Conservation (phyloP, 2,329 filamentous ascomycete genomes). For the Fusarium metavorans region DNA sequence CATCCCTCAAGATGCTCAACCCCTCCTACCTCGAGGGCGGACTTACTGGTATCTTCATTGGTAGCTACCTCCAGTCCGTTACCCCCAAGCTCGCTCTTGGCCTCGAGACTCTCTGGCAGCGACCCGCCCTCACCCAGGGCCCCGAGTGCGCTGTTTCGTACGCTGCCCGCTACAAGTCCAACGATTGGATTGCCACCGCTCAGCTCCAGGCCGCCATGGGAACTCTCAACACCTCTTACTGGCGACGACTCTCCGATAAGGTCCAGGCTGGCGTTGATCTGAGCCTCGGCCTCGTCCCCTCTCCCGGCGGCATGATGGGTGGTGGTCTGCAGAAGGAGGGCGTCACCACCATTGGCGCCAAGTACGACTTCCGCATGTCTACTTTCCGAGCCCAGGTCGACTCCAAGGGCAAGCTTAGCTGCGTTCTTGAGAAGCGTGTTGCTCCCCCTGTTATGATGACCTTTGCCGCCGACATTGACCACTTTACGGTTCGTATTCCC, state of each 20-base stretch:
- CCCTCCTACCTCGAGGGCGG: conserved; percentile 94
- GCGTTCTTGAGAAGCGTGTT: conserved; percentile 94
- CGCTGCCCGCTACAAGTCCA: conserved; percentile 88
- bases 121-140: conserved; percentile 82
- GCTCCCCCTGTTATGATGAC: conserved; percentile 92
- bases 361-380: conserved; percentile 97
- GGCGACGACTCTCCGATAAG: conserved; percentile 91
- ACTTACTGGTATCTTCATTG: conserved; percentile 94
- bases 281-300: conserved; percentile 83
- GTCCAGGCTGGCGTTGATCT: conserved; percentile 96
- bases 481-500: conserved; percentile 80
- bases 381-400: conserved; percentile 97
- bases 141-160: conserved; percentile 95
- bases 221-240: conserved; percentile 91
- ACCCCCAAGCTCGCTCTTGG: conserved; percentile 89
- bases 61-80: conserved; percentile 93
- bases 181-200: conserved; percentile 92
- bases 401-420: conserved; percentile 92
- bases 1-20: conserved; percentile 93
- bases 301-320: conserved; percentile 78
- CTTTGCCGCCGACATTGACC: conserved; percentile 96
- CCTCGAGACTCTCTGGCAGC: conserved; percentile 94
- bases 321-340: conserved; percentile 85
- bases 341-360: conserved; percentile 89
- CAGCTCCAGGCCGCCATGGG: conserved; percentile 88